Evolutionary conservation across 2,329 filamentous ascomycete genomes (phyloP), one percentile per base, ranked within the genome.

Genomic region (Fusarium heterosporum): DNA sequence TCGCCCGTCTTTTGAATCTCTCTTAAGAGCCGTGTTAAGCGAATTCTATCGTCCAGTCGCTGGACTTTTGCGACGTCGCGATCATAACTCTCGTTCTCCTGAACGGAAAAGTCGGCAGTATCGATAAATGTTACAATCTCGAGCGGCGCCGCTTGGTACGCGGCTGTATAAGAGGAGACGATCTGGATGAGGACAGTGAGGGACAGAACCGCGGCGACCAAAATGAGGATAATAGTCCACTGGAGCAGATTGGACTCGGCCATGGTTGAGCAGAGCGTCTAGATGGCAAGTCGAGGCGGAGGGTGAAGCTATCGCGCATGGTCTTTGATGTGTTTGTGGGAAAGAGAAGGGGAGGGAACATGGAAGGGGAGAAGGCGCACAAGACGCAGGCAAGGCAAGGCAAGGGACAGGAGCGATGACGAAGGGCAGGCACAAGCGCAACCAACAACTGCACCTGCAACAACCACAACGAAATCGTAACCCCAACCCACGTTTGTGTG

Each of bases 31-130:
- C 82, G 81, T 61, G 79, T 81, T 39, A 90, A 81, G 48, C 87
- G 85, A 46, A 89, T 73, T 79, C 89, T 89, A 75, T 90, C 87
- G 66, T 89, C 87, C 29, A 89, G 80, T 39, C 84, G 84, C 72
- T 81, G 81, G 38, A 89, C 82, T 60, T 83, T 84, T 55, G 82
- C 79, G 46, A 89, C 81, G 70, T 90, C 86, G 69, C 82, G 80
- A 74, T 89, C 85, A 73, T 89, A 89, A 71, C 82, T 85, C 76
- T 89, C 87, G 71, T 89, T 89, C 74, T 90, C 88, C 68, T 84
- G 80, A 47, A 88, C 81, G 38, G 86, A 91, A 71, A 83, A 87
- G 74, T 89, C 87, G 71, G 87, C 82, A 16, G 84, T 82, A 72
- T 89, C 87, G 71, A 89, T 76, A 70, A 89, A 87, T 57, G 82